Conservation (phyloP, 2,329 filamentous ascomycete species). For the Nemania diffusa region DNA sequence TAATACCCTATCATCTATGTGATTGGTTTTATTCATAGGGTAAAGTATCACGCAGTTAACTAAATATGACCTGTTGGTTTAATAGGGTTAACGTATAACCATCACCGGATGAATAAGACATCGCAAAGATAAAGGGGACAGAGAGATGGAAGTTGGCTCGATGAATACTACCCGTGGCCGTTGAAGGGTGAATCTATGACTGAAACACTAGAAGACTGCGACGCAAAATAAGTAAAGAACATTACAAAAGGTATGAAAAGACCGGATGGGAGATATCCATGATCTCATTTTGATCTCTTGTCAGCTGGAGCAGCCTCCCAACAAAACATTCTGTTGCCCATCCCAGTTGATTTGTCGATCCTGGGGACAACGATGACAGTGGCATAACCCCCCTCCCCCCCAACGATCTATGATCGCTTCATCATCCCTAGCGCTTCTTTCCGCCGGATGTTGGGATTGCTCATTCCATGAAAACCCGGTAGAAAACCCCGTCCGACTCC, state of each 20-base stretch:
- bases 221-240: slow-evolving; percentile 46
- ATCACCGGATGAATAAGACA: not conserved
- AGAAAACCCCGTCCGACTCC: slow-evolving; percentile 47
- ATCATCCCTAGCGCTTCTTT: slow-evolving; percentile 38
- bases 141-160: slow-evolving; percentile 26
- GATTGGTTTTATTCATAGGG: too few species aligned
- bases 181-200: slow-evolving; percentile 42
- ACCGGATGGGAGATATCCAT: slow-evolving; percentile 47
- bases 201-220: slow-evolving; percentile 41
- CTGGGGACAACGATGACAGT: slow-evolving; percentile 39
- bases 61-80: not conserved
- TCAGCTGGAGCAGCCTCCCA: slow-evolving; percentile 38
- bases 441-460: slow-evolving; percentile 46
- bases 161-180: slow-evolving; percentile 38
- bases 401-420: slow-evolving; percentile 35
- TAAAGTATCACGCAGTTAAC: too few species aligned
- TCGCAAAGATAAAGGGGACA: slow-evolving; percentile 3
- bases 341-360: slow-evolving; percentile 36
- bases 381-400: slow-evolving; percentile 32
- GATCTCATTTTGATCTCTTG: slow-evolving; percentile 42
- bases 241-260: slow-evolving; percentile 50
- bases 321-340: slow-evolving; percentile 43
- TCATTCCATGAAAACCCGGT: slow-evolving; percentile 44
- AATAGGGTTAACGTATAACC: not conserved
- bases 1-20: too few species aligned